Evolutionary conservation across 768 basidiomycete species (phyloP), one percentile per base, ranked within the genome.

Genomic region (Zangia roseola): DNA sequence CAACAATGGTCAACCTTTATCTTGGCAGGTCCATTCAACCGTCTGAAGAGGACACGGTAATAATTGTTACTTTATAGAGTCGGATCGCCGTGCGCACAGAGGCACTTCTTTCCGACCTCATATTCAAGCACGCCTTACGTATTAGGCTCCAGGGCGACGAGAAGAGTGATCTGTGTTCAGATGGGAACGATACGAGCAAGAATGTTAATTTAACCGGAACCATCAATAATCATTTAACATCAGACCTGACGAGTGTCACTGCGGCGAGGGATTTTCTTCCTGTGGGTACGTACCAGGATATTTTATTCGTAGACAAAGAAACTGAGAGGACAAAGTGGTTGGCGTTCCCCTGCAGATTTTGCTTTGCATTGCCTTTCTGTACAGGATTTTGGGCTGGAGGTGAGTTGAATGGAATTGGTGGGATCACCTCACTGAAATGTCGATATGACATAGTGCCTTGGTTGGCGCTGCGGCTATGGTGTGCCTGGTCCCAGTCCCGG

Each of bases 171-270:
- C n/a, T n/a, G n/a, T n/a, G n/a, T n/a, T n/a, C n/a, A n/a, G n/a
- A n/a, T n/a, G n/a, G n/a, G 20, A 40, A 40, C 42, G 26, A 56
- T 40, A 38, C 24, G 17, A 41, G n/a, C 14, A 63, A 64, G 41
- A 59, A 65, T 16, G 67, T 66, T 7, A 82, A 84, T 59, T 65
- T 88, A n/a, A 76, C 82, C 23, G 88, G 89, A 12, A 85, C 80
- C 60, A 83, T 91, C 60, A 90, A 86, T 63, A 90, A 88, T 44
- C 67, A 89, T 8, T 77, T 88, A 31, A 82, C 86, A 6, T 81
- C 83, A 25, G 60, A 50, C 45, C 26, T 40, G 43, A 45, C 34
- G 24, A 57, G 28, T 33, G 20, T 58, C 6, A 57, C 45, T 4
- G 54, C 49, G 24, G 52, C 42, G 10, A 47, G 49, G 35, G 51